Conservation (phyloP, 140 eudicot species). For the Flaveria floridana region DNA sequence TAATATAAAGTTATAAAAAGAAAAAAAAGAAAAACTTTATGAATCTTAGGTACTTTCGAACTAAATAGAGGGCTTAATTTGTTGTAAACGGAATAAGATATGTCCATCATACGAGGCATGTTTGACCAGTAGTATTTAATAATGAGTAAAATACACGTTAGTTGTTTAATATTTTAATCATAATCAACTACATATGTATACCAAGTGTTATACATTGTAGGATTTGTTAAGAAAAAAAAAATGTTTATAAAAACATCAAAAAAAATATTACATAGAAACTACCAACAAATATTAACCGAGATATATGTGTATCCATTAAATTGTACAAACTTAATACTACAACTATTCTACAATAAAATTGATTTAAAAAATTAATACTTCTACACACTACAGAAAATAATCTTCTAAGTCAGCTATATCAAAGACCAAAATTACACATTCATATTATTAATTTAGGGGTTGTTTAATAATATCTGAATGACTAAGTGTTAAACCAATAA, state of each 20-base stretch:
- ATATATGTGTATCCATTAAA: neutral
- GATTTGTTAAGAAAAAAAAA: neutral
- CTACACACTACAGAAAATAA: neutral
- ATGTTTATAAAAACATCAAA: neutral
- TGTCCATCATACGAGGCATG: neutral
- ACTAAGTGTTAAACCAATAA: no score
- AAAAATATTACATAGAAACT: neutral
- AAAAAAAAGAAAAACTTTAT: no score
- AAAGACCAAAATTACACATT: no score
- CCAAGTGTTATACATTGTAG: neutral
- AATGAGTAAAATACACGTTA: neutral
- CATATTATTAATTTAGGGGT: no score
- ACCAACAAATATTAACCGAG: neutral
- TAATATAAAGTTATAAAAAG: no score
- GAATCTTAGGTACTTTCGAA: no score
- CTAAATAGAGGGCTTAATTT: no score
- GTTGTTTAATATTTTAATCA: neutral
- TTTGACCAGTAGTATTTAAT: conserved; percentile 10
- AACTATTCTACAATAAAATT: neutral
- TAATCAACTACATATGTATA: neutral
- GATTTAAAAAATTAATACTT: no score
- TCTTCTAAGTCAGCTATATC: no score
- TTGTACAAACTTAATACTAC: neutral
- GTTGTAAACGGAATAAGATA: neutral
- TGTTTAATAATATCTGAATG: no score